These are phyloP conservation scores for Fonsecaea nubica DNA, from an alignment of 2,329 filamentous ascomycete species.

Conservation along the genomic window DNA sequence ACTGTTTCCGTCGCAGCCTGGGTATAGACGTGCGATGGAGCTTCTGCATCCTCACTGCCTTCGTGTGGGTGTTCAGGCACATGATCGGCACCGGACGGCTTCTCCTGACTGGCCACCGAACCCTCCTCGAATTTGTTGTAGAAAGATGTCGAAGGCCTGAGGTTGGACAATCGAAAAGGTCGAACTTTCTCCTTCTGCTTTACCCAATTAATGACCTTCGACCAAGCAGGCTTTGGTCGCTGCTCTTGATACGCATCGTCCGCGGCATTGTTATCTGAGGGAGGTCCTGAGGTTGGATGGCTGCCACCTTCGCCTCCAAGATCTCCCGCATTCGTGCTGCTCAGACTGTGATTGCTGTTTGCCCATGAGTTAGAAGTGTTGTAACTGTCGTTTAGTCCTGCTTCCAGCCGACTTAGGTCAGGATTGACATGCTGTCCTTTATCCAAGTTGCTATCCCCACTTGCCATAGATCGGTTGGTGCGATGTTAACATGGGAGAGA, in stretches of 20 bases:
- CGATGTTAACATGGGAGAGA: not conserved
- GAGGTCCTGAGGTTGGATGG: not conserved
- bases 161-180: not conserved
- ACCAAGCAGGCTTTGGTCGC: conserved; percentile 11
- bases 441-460: conserved; percentile 8
- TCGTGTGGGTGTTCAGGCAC: not conserved
- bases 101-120: conserved; percentile 4
- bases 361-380: not conserved
- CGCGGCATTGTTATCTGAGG: not conserved
- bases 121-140: conserved; percentile 9
- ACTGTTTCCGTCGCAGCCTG: conserved; percentile 14
- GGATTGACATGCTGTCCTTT: conserved; percentile 3
- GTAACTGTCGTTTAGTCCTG: conserved; percentile 7
- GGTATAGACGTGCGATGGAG: conserved; percentile 3
- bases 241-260: conserved; percentile 5
- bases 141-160: conserved; percentile 5
- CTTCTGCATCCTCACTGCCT: conserved; percentile 7
- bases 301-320: conserved; percentile 1
- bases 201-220: conserved; percentile 11
- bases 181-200: conserved; percentile 11
- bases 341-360: not conserved
- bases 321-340: not conserved
- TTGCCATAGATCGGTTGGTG: conserved; percentile 3
- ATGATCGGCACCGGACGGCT: not conserved
- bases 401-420: conserved; percentile 10